These are phyloP conservation scores for Ceratorhiza oryzae-sativae DNA, from an alignment of 1,284 basidiomycete genomes.

Conservation along the genomic window DNA sequence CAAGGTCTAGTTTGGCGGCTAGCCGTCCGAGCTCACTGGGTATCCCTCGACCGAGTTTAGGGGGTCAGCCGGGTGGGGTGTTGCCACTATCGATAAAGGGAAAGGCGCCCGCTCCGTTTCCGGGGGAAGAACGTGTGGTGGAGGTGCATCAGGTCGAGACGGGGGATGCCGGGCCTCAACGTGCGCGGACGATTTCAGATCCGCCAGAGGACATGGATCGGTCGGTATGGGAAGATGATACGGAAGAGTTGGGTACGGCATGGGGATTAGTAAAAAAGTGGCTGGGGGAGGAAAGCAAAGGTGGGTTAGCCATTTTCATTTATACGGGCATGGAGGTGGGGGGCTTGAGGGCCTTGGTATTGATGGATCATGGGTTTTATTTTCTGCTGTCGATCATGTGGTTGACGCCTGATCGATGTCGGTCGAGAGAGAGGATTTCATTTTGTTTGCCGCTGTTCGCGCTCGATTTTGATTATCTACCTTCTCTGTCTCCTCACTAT, in stretches of 20 bases:
- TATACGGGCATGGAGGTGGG: neutral
- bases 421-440: neutral
- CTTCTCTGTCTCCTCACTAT: neutral
- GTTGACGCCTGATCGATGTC: conserved; percentile 6
- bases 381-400: neutral
- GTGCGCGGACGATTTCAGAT: conserved; percentile 18
- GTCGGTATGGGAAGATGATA: conserved; percentile 35
- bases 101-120: neutral
- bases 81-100: neutral
- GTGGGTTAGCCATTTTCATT: conserved; percentile 10
- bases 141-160: conserved; percentile 4
- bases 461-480: neutral
- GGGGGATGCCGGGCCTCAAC: neutral
- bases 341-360: neutral
- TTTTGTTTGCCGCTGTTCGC: neutral
- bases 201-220: conserved; percentile 22
- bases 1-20: neutral
- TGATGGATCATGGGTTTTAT: neutral
- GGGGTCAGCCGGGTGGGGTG: neutral
- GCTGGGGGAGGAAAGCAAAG: conserved; percentile 22
- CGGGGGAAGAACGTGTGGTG: neutral
- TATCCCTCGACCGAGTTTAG: neutral
- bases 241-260: conserved; percentile 2
- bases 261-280: conserved; percentile 21
- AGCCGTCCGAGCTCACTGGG: neutral